Conservation (phyloP, 2,329 filamentous ascomycete genomes). For the Claviceps capensis region DNA sequence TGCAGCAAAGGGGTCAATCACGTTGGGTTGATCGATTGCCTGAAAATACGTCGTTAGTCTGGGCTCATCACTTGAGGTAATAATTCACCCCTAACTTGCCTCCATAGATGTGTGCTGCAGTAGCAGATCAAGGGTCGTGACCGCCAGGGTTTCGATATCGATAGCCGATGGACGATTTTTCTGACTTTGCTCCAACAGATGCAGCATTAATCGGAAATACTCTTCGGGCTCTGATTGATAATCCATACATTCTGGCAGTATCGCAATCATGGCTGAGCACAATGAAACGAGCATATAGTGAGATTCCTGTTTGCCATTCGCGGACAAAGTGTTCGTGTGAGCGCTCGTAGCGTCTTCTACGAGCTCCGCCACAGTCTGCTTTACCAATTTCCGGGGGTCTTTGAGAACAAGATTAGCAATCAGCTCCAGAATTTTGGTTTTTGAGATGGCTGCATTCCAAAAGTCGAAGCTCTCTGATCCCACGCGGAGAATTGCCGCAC, state of each 20-base stretch:
- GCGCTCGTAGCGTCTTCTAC: constrained; percentile 16
- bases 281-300: constrained; percentile 13
- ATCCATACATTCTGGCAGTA: constrained; percentile 19
- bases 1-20: constrained; percentile 16
- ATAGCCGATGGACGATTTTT: constrained; percentile 14
- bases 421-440: constrained; percentile 11
- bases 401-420: constrained; percentile 15
- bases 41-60: constrained; percentile 5
- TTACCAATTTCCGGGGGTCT: constrained; percentile 15
- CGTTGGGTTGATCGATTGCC: constrained; percentile 15
- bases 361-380: constrained; percentile 18
- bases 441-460: constrained; percentile 14
- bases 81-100: constrained; percentile 13
- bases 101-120: constrained; percentile 28
- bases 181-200: constrained; percentile 1
- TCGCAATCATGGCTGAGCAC: constrained; percentile 19
- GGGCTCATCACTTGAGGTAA: neutral
- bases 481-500: constrained; percentile 17
- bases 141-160: constrained; percentile 16
- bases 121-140: constrained; percentile 19
- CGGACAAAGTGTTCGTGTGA: constrained; percentile 5
- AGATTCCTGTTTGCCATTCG: neutral
- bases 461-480: constrained; percentile 15
- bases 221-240: constrained; percentile 28
- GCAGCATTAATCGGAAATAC: constrained; percentile 26